These are phyloP conservation scores for Kernera saxatilis DNA, from an alignment of 345 rosid genomes.

Conservation along the genomic window DNA sequence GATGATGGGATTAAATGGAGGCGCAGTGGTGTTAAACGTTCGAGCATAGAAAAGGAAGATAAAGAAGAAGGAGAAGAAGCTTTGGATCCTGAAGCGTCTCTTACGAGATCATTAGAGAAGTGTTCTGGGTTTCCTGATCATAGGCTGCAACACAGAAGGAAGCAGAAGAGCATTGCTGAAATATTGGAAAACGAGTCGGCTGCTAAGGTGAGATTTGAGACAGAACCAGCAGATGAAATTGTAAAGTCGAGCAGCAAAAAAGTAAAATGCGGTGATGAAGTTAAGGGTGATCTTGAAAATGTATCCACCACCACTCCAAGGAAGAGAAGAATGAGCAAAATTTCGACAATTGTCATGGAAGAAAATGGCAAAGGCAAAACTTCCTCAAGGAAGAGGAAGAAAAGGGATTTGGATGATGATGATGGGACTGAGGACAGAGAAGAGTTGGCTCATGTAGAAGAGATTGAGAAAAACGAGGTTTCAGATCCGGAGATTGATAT, in stretches of 20 bases:
- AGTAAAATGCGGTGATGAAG: constrained; percentile 27
- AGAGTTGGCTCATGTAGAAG: background rate
- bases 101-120: constrained; percentile 25
- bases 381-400: constrained; percentile 27
- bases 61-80: constrained; percentile 29
- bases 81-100: constrained; percentile 23
- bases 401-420: background rate
- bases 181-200: constrained; percentile 42
- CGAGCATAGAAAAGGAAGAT: constrained; percentile 26
- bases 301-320: background rate
- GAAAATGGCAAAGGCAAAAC: constrained; percentile 24
- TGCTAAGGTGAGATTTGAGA: constrained; percentile 30
- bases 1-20: constrained; percentile 7
- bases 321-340: constrained; percentile 24
- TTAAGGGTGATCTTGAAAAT: constrained; percentile 11
- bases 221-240: constrained; percentile 1
- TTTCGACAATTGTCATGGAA: constrained; percentile 5
- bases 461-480: background rate
- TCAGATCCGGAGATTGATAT: constrained; percentile 17
- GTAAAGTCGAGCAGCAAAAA: constrained; percentile 32
- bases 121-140: constrained; percentile 38
- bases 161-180: constrained; percentile 87
- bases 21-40: background rate
- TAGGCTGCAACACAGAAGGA: constrained; percentile 43
- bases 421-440: constrained; percentile 15